These are phyloP conservation scores for Lyophyllum decastes DNA, from an alignment of 768 basidiomycete genomes.

Conservation along the genomic window DNA sequence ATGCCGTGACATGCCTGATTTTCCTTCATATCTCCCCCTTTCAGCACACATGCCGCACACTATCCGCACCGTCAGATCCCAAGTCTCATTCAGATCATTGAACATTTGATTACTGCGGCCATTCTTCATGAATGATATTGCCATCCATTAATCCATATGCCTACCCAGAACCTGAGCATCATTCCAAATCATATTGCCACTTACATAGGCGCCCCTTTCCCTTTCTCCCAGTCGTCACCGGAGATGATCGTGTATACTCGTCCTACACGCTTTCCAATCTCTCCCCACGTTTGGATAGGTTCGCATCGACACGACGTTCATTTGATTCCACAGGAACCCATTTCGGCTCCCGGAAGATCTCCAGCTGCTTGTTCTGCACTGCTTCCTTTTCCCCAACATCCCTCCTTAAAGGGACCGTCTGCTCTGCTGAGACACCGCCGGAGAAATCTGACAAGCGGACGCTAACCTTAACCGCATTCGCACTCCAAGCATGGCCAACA, in stretches of 20 bases:
- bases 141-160: constrained; percentile 14
- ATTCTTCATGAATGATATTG: constrained; percentile 14
- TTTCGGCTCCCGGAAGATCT: constrained; percentile 13
- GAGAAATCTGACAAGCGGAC: constrained; percentile 19
- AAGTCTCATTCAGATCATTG: not conserved
- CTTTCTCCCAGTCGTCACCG: constrained; percentile 20
- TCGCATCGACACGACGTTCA: not conserved
- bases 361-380: not conserved
- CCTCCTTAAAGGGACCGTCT: constrained; percentile 15
- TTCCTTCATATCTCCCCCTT: constrained; percentile 20
- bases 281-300: constrained; percentile 1
- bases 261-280: not conserved
- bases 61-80: constrained; percentile 13
- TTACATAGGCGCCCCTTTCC: constrained; percentile 9
- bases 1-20: constrained; percentile 37
- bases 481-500: constrained; percentile 2
- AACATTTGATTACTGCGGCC: constrained; percentile 14
- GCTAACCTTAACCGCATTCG: constrained; percentile 12
- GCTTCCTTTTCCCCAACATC: constrained; percentile 10
- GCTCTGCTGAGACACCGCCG: constrained; percentile 10
- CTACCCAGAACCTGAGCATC: constrained; percentile 12
- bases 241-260: constrained; percentile 34
- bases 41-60: constrained; percentile 21
- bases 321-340: constrained; percentile 15
- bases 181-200: constrained; percentile 17